Evolutionary conservation across 306 rosid genomes (phyloP).

Genomic region (Trichosanthes cucumerina): DNA sequence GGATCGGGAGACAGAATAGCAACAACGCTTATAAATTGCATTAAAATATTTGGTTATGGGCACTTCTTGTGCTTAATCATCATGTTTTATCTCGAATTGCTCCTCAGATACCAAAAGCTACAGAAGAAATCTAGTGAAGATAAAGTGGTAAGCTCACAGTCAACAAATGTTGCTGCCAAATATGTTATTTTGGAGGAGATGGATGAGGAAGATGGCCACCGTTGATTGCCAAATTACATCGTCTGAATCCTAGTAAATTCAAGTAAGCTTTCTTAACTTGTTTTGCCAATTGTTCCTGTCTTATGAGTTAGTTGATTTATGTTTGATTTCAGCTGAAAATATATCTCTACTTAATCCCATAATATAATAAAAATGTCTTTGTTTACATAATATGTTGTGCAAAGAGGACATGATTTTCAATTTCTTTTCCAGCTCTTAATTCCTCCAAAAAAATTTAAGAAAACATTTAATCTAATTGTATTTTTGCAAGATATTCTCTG

Average conservation of each 20-base stretch:
- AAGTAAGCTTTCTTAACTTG: slow-evolving; percentile 19
- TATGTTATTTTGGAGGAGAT: slow-evolving; percentile 84
- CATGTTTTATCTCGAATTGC: neutral
- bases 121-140: slow-evolving; percentile 35
- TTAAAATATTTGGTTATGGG: neutral
- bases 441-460: neutral
- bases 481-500: neutral
- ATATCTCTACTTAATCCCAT: neutral
- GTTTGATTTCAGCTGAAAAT: neutral
- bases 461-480: neutral
- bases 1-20: neutral
- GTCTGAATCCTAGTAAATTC: slow-evolving; percentile 9
- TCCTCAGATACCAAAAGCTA: slow-evolving; percentile 62
- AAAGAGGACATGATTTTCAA: neutral
- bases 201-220: slow-evolving; percentile 53
- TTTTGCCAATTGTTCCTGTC: neutral
- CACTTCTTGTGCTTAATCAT: neutral
- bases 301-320: neutral
- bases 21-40: neutral
- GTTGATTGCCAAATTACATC: slow-evolving; percentile 18
- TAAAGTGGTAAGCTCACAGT: slow-evolving; percentile 19
- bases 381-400: neutral
- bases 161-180: slow-evolving; percentile 39
- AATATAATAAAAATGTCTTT: neutral
- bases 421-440: neutral